These are phyloP conservation scores for Protomyces pachydermus DNA, from an alignment of 1,139 yeast genomes.

Conservation along the genomic window DNA sequence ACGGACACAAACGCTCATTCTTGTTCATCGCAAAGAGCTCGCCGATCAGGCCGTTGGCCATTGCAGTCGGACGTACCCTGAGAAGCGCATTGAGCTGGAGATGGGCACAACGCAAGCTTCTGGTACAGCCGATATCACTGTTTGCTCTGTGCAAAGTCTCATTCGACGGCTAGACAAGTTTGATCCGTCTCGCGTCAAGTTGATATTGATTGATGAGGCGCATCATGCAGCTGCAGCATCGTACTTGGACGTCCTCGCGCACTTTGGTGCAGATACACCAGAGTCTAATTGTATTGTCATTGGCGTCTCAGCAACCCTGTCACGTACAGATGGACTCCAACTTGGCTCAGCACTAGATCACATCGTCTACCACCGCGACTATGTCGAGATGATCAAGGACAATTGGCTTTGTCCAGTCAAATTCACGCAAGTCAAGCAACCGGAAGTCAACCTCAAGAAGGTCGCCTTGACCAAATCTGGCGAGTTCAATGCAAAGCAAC, in stretches of 20 bases:
- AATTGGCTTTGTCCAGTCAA: conserved; percentile 50
- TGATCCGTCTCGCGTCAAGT: conserved; percentile 55
- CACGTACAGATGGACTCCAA: conserved; percentile 60
- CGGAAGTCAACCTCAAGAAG: conserved; percentile 39
- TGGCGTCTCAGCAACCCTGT: conserved; percentile 84
- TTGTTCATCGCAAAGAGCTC: conserved; percentile 80
- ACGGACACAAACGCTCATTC: conserved; percentile 50
- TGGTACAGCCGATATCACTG: conserved; percentile 55
- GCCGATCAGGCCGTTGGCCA: conserved; percentile 63
- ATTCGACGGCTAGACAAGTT: conserved; percentile 51
- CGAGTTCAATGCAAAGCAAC: conserved; percentile 53
- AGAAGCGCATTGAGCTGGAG: conserved; percentile 58
- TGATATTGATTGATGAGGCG: conserved; percentile 84
- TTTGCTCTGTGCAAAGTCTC: conserved; percentile 73
- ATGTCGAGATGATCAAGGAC: conserved; percentile 5
- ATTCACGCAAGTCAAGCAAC: conserved; percentile 53
- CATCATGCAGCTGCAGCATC: conserved; percentile 82
- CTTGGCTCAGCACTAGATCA: conserved; percentile 63
- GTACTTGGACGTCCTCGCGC: conserved; percentile 54
- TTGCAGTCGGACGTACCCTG: conserved; percentile 50
- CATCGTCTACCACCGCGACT: conserved; percentile 62
- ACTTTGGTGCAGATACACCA: conserved; percentile 50
- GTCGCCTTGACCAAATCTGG: conserved; percentile 40
- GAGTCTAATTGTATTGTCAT: conserved; percentile 53
- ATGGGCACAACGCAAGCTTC: conserved; percentile 53